These are phyloP conservation scores for Rhodotorula toruloides DNA, from an alignment of 768 basidiomycete species.

Conservation along the genomic window DNA sequence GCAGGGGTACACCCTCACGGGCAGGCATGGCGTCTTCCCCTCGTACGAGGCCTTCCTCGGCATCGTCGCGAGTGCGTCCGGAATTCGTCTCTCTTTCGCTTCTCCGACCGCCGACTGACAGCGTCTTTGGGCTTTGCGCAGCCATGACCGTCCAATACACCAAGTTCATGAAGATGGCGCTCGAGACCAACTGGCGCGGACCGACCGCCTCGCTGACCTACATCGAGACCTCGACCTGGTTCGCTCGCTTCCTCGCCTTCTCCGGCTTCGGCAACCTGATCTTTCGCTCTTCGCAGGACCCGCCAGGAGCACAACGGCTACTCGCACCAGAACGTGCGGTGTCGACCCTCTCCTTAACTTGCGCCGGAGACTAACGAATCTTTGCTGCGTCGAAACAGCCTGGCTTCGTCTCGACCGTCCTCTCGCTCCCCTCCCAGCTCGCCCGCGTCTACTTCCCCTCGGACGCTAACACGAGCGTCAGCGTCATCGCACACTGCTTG, in stretches of 20 bases:
- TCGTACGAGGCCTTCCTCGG: conserved; percentile 88
- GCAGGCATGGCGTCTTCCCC: conserved; percentile 69
- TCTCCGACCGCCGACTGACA: conserved; percentile 46
- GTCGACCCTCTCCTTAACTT: too few relatives aligned
- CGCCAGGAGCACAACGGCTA: conserved; percentile 64
- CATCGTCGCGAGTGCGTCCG: conserved; percentile 60
- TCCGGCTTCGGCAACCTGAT: too few relatives aligned
- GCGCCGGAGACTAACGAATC: too few relatives aligned
- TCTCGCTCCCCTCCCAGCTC: conserved; percentile 65
- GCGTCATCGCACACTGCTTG: conserved; percentile 76
- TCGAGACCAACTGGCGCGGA: conserved; percentile 59
- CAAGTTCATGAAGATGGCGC: conserved; percentile 79
- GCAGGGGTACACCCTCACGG: conserved; percentile 78
- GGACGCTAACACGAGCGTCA: conserved; percentile 82
- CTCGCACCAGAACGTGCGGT: conserved; percentile 81
- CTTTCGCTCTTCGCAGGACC: too few relatives aligned
- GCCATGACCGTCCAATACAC: conserved; percentile 38
- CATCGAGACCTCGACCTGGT: conserved; percentile 70
- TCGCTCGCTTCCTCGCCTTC: too few relatives aligned
- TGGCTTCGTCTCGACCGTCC: conserved; percentile 77
- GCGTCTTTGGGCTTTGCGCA: too few relatives aligned
- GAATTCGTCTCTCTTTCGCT: conserved; percentile 54
- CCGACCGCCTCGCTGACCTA: conserved; percentile 71
- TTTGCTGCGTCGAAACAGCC: too few relatives aligned
- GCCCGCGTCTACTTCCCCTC: conserved; percentile 67